Base-by-base conservation (phyloP, 1,284 basidiomycete species). In the Phlebopus sp. region DNA sequence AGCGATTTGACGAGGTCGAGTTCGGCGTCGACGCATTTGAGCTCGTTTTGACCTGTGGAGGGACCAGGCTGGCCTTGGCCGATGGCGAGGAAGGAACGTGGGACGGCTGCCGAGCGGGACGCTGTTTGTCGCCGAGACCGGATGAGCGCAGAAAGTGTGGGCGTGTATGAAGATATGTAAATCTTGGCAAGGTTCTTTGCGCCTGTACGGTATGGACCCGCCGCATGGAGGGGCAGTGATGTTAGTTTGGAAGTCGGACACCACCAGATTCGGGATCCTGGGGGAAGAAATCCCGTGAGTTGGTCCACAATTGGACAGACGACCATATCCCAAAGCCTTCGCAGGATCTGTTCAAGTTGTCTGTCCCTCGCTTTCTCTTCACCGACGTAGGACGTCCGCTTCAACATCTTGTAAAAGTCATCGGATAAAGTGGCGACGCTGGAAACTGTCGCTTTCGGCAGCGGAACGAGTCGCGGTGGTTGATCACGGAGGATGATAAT, bases 261-360 rank as follows among this genome's bases (percentile, higher is more conserved):
- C 73, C 73, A 76, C 71, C 74, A 75, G 17, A 76, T 66, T 8
- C 66, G 66, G 10, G 69, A 56, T 19, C 62, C 53, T n/a, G 56
- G 49, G 2, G 51, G 51, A 14, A 65, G 36, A 5, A 60, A 42
- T 4, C 42, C 27, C 4, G 37, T n/a, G 1, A 72, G 54, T 15
- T 55, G 54, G n/a, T 57, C 59, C 1, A 59, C 57, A 14, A 72
- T 49, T 2, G 67, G 68, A 9, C 32, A 2, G 4, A 65, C 63
- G 29, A 73, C 42, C 4, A 49, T 40, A 18, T 63, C 56, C 70
- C 71, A 72, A 10, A 74, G 55, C 3, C 38, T 46, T 14, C 62
- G 49, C 17, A 73, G 45, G 4, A 59, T 50, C 2, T 47, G 41
- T 7, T 21, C 45, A n/a, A 60, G 42, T 42, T 51, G 45, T 18